Evolutionary conservation across 352 stramenopile genomes (phyloP).

Genomic region (Pythium aquatile): DNA sequence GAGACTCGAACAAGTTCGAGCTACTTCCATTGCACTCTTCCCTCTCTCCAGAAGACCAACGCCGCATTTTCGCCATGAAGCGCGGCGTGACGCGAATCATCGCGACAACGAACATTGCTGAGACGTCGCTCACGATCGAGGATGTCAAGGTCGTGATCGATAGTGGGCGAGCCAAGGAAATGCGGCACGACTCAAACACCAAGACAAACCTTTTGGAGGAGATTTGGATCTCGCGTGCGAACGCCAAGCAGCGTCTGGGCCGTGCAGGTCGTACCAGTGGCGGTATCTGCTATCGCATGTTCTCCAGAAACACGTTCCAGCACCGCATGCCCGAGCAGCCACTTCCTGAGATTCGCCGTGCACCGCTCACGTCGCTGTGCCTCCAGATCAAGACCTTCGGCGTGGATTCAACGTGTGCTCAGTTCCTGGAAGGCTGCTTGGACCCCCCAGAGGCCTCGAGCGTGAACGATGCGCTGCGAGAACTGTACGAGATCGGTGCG

Average conservation of each 20-base stretch:
- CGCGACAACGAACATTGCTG: slow-evolving; percentile 96
- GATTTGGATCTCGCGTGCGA: slow-evolving; percentile 90
- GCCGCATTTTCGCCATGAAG: slow-evolving; percentile 87
- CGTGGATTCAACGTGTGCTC: slow-evolving; percentile 55
- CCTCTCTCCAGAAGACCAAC: slow-evolving; percentile 92
- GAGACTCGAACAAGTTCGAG: slow-evolving; percentile 49
- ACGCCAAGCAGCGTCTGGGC: slow-evolving; percentile 86
- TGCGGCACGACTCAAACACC: slow-evolving; percentile 72
- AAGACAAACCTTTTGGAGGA: slow-evolving; percentile 90
- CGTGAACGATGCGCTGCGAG: slow-evolving; percentile 89
- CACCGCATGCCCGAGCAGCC: slow-evolving; percentile 75
- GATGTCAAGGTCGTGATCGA: slow-evolving; percentile 96
- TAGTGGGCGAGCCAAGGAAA: slow-evolving; percentile 93
- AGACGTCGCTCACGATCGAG: slow-evolving; percentile 96
- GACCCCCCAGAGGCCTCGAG: slow-evolving; percentile 88
- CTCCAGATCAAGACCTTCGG: slow-evolving; percentile 94
- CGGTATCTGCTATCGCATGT: slow-evolving; percentile 90
- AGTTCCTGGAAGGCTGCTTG: slow-evolving; percentile 91
- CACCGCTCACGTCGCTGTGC: slow-evolving; percentile 94
- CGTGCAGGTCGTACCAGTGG: slow-evolving; percentile 92
- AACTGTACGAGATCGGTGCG: slow-evolving; percentile 89
- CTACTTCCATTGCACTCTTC: slow-evolving; percentile 93
- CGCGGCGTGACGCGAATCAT: slow-evolving; percentile 89
- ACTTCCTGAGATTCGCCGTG: slow-evolving; percentile 95
- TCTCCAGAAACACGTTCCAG: slow-evolving; percentile 73